Base-by-base conservation (phyloP, 768 basidiomycete genomes). In the Mycena kentingensis region DNA sequence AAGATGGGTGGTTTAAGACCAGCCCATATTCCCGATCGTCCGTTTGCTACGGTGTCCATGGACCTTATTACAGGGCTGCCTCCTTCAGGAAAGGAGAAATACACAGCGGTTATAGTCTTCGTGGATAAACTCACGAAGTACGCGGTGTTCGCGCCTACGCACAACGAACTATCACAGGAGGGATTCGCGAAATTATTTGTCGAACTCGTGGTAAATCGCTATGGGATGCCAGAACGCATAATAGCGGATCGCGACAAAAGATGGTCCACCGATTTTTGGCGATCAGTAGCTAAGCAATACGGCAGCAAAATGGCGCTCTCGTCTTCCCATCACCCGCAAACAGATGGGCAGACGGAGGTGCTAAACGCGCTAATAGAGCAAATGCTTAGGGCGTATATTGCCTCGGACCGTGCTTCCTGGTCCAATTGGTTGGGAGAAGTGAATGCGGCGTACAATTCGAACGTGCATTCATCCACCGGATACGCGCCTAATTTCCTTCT, bases 91-190 rank as follows among this genome's bases (percentile, higher is more conserved):
- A 57, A 56, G 21, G 36, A 64, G 5, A 63, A 59, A 0, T 65
- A 44, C 52, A 51, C 61, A 22, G 58, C 52, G 18, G 31, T 32
- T 8, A 8, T 32, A 16, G 31, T 32, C 25, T 63, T 73, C 2
- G 65, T 71, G 8, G 63, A 70, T 49, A 52, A 66, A 1, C 54
- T 71, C 25, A 63, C 67, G 24, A 76, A 76, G 51, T 57, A 59
- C 58, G 67, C 59, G 0, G 60, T 69, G 38, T 71, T 76, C 56
- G 61, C 73, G 26, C 67, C 71, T 3, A 41, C 59, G 15, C 26
- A 29, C 18, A 36, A 18, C 13, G 29, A 18, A 11, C n/a, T 52
- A 16, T 28, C 16, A 12, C 18, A 53, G 25, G 19, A 28, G 21
- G 46, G 34, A 36, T 35, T 36, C 25, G 46, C 46, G 15, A 8